phyloP scores from a whole-genome alignment of 179 eudicot species.

The Carnegiea gigantea region DNA sequence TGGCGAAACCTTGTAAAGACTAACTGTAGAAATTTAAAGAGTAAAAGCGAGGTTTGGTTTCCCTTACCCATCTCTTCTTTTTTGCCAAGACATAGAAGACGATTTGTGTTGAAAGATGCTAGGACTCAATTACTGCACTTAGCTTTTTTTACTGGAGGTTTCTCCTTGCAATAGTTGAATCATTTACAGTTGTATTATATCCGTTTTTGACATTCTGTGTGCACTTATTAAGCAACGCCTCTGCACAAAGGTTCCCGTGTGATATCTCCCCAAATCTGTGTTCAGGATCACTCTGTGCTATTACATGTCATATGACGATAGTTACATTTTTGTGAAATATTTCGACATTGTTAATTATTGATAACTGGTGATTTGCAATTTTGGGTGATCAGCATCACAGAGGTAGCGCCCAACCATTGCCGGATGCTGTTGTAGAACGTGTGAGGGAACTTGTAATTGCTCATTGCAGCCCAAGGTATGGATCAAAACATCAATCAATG shows the following conservation, averaged over 20 bases:
- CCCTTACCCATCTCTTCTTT: slow-evolving; percentile 3
- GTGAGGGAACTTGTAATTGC: slow-evolving; percentile 17
- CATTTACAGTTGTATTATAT: no score
- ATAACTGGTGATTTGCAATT: background rate
- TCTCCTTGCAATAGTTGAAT: background rate
- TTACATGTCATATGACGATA: no score
- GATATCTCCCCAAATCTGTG: no score
- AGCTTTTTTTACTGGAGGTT: background rate
- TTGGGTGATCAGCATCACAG: slow-evolving; percentile 15
- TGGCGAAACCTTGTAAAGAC: slow-evolving; percentile 31
- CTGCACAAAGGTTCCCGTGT: no score
- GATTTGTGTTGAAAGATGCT: background rate
- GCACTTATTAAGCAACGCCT: no score
- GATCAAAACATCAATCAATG: background rate
- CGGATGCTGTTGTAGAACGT: slow-evolving; percentile 20
- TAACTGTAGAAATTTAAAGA: slow-evolving; percentile 13
- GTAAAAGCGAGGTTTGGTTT: slow-evolving; percentile 23
- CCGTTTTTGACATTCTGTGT: no score
- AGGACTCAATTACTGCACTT: background rate
- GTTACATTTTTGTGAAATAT: background rate
- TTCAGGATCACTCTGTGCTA: no score
- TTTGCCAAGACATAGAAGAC: background rate
- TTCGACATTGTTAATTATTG: background rate
- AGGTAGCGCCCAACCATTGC: slow-evolving; percentile 18
- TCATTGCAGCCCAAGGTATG: background rate